Evolutionary conservation across 768 basidiomycete species (phyloP).

Genomic region (Lentinula edodes): DNA sequence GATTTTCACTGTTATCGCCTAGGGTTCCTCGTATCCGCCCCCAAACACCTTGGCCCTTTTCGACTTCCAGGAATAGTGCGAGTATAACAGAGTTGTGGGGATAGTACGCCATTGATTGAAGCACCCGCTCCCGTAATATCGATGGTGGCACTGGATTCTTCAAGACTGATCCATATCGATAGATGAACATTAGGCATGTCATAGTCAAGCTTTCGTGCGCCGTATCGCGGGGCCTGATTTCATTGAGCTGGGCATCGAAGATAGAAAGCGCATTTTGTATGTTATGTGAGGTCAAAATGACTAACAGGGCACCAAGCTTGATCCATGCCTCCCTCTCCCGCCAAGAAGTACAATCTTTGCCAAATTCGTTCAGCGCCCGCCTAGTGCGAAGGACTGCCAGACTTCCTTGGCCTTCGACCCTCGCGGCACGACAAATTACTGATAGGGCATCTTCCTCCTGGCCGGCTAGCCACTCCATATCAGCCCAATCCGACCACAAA

Average conservation of each 20-base stretch:
- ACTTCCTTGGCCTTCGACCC: constrained; percentile 45
- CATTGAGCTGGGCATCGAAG: constrained; percentile 30
- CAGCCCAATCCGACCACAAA: constrained; percentile 83
- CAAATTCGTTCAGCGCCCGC: constrained; percentile 51
- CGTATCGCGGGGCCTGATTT: constrained; percentile 20
- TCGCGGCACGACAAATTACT: constrained; percentile 50
- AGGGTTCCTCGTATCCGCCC: constrained; percentile 57
- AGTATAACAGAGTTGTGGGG: constrained; percentile 69
- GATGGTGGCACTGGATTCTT: constrained; percentile 54
- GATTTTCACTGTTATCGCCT: constrained; percentile 38
- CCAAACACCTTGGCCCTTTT: constrained; percentile 77
- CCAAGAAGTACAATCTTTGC: constrained; percentile 30
- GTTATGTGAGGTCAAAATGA: constrained; percentile 46
- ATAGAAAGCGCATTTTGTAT: constrained; percentile 34
- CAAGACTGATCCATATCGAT: constrained; percentile 50
- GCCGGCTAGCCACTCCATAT: constrained; percentile 74
- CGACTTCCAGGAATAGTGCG: constrained; percentile 69
- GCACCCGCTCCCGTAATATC: constrained; percentile 52
- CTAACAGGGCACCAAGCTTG: constrained; percentile 58
- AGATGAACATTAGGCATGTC: constrained; percentile 53
- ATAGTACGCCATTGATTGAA: constrained; percentile 49
- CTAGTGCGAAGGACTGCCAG: constrained; percentile 59
- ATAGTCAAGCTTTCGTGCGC: constrained; percentile 53
- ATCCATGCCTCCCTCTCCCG: constrained; percentile 63
- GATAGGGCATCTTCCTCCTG: constrained; percentile 42